Percentiles rank a stretch among this genome's conserved stretches.
phyloP scores from a whole-genome alignment of 768 basidiomycete genomes.

The Lanmaoa rubissima region DNA sequence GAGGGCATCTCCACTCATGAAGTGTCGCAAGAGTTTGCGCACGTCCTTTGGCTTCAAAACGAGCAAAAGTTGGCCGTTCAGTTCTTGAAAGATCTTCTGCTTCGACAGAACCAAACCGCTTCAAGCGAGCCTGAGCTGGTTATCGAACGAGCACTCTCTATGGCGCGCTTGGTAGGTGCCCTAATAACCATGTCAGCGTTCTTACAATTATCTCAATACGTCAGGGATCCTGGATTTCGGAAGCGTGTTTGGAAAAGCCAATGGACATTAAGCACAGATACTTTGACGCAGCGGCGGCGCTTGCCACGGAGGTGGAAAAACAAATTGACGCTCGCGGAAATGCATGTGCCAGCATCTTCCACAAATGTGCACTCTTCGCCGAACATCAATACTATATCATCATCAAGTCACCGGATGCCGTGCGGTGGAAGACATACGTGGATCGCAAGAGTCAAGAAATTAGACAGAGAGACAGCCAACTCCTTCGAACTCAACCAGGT shows the following conservation, averaged over 20 bases:
- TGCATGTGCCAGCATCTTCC: slow-evolving; percentile 61
- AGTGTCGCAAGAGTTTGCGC: slow-evolving; percentile 79
- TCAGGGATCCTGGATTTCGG: slow-evolving; percentile 89
- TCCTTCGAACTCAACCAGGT: slow-evolving; percentile 23
- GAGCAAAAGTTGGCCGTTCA: slow-evolving; percentile 85
- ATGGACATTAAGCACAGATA: slow-evolving; percentile 64
- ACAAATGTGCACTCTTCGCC: slow-evolving; percentile 85
- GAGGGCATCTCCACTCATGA: slow-evolving; percentile 45
- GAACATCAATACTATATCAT: slow-evolving; percentile 82
- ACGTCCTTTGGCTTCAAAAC: slow-evolving; percentile 84
- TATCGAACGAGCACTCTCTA: slow-evolving; percentile 41
- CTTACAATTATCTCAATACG: background rate
- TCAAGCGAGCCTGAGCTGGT: slow-evolving; percentile 11
- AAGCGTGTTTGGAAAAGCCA: slow-evolving; percentile 81
- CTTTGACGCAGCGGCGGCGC: slow-evolving; percentile 61
- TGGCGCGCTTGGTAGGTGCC: slow-evolving; percentile 62
- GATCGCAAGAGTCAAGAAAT: slow-evolving; percentile 75
- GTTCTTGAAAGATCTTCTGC: slow-evolving; percentile 48
- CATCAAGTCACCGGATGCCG: slow-evolving; percentile 62
- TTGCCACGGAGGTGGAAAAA: slow-evolving; percentile 29
- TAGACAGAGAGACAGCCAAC: slow-evolving; percentile 43
- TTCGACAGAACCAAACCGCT: slow-evolving; percentile 13
- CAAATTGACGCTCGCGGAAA: slow-evolving; percentile 15
- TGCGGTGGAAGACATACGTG: slow-evolving; percentile 67
- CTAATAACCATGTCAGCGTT: background rate